phyloP scores from a whole-genome alignment of 352 stramenopile species.

The Phytophthora tentaculata region DNA sequence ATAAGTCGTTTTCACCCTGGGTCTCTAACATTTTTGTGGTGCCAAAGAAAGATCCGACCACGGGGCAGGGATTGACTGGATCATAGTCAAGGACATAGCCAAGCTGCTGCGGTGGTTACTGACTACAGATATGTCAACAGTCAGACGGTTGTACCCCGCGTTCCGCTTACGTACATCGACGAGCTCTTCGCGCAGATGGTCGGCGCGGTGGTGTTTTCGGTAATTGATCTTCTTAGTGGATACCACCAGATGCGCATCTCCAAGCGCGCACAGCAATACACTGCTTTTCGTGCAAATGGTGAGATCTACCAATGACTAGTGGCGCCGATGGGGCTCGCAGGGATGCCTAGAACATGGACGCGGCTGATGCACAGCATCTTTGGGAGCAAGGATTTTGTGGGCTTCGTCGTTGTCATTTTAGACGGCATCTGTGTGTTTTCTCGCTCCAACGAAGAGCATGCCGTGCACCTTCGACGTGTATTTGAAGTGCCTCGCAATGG shows the following conservation, averaged over 20 bases:
- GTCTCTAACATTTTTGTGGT: neutral
- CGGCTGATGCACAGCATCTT: slow-evolving; percentile 8
- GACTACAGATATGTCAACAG: slow-evolving; percentile 1
- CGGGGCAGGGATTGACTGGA: neutral
- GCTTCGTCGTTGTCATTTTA: slow-evolving; percentile 14
- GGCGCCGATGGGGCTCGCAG: slow-evolving; percentile 8
- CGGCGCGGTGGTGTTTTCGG: neutral
- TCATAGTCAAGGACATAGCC: neutral
- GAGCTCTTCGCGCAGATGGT: neutral
- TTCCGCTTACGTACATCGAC: slow-evolving; percentile 4
- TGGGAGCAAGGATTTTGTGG: neutral
- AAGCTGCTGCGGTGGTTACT: neutral
- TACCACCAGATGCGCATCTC: slow-evolving; percentile 12
- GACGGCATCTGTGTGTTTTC: slow-evolving; percentile 20
- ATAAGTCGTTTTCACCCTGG: neutral
- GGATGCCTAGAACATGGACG: slow-evolving; percentile 8
- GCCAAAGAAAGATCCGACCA: neutral
- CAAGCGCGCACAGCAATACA: neutral
- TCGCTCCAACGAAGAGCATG: slow-evolving; percentile 7
- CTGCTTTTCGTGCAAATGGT: neutral
- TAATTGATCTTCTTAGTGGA: neutral
- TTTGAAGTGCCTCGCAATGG: neutral
- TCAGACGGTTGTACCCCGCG: neutral
- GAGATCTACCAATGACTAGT: slow-evolving; percentile 19
- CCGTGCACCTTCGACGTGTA: no score